Percentiles rank a stretch among this genome's conserved stretches.
phyloP scores from a whole-genome alignment of 2,329 filamentous ascomycete genomes.

The Cyanodermella asteris region DNA sequence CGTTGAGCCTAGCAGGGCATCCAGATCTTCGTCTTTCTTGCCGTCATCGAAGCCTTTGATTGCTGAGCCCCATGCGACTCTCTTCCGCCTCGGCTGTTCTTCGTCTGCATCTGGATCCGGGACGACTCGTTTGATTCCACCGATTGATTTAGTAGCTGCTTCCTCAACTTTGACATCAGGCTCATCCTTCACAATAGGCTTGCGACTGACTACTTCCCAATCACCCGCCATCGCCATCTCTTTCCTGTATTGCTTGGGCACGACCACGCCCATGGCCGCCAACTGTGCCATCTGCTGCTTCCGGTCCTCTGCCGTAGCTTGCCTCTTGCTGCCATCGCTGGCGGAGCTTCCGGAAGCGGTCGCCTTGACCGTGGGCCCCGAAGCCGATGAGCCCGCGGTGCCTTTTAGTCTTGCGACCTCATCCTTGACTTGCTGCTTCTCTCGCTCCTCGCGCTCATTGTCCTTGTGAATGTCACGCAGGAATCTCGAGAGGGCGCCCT shows the following conservation, averaged over 20 bases:
- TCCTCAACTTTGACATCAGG: conserved; percentile 19
- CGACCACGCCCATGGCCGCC: conserved; percentile 62
- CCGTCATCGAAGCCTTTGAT: no score
- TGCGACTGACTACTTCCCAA: conserved; percentile 50
- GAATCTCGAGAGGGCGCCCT: conserved; percentile 69
- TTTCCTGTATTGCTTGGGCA: conserved; percentile 55
- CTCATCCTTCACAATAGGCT: conserved; percentile 24
- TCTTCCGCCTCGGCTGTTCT: no score
- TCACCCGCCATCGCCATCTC: conserved; percentile 78
- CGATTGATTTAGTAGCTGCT: no score
- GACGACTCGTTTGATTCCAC: no score
- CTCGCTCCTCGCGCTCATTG: conserved; percentile 59
- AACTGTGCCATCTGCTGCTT: conserved; percentile 75
- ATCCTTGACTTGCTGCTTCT: conserved; percentile 59
- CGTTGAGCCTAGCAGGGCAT: no score
- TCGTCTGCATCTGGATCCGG: no score
- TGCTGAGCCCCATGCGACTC: no score
- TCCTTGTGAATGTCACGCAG: conserved; percentile 70
- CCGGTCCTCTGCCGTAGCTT: conserved; percentile 40
- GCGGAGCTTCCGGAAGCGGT: conserved; percentile 8
- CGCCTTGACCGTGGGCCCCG: conserved; percentile 15
- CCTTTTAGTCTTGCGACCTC: conserved; percentile 76
- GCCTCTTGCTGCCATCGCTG: conserved; percentile 15
- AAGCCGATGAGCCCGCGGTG: conserved; percentile 30
- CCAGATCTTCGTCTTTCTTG: no score